phyloP scores from a whole-genome alignment of 371 early-diverging fungal genomes.

The Mucor mucedo region DNA sequence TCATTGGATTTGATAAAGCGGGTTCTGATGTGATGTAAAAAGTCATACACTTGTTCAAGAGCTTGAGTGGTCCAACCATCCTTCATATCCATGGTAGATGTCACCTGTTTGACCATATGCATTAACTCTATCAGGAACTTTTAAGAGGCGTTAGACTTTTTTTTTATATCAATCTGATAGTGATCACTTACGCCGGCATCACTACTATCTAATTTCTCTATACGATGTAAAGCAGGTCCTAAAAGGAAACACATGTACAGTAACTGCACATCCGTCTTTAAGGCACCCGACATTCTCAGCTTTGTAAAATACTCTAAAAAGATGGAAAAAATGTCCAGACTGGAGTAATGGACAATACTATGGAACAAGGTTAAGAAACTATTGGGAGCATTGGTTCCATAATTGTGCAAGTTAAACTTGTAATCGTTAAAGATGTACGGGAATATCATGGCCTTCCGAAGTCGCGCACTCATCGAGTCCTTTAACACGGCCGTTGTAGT shows the following conservation, averaged over 20 bases:
- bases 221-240: constrained; percentile 77
- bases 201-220: constrained; percentile 59
- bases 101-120: constrained; percentile 56
- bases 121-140: constrained; percentile 56
- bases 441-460: constrained; percentile 56
- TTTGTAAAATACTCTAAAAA: constrained; percentile 45
- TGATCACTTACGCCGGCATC: constrained; percentile 49
- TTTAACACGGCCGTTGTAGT: constrained; percentile 40
- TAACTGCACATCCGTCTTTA: constrained; percentile 75
- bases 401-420: constrained; percentile 65
- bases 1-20: constrained; percentile 53
- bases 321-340: constrained; percentile 55
- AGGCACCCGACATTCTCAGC: constrained; percentile 42
- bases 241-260: constrained; percentile 75
- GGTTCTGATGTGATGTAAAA: constrained; percentile 57
- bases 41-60: constrained; percentile 61
- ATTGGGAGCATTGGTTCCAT: constrained; percentile 64
- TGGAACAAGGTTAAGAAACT: constrained; percentile 69
- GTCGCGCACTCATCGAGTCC: constrained; percentile 44
- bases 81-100: constrained; percentile 52
- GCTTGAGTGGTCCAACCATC: constrained; percentile 59
- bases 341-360: constrained; percentile 66
- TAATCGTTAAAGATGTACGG: constrained; percentile 67
- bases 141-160: not conserved
- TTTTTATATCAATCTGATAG: not conserved